Base-by-base conservation (phyloP, 495 filamentous ascomycete species). In the Lichina pygmaea region DNA sequence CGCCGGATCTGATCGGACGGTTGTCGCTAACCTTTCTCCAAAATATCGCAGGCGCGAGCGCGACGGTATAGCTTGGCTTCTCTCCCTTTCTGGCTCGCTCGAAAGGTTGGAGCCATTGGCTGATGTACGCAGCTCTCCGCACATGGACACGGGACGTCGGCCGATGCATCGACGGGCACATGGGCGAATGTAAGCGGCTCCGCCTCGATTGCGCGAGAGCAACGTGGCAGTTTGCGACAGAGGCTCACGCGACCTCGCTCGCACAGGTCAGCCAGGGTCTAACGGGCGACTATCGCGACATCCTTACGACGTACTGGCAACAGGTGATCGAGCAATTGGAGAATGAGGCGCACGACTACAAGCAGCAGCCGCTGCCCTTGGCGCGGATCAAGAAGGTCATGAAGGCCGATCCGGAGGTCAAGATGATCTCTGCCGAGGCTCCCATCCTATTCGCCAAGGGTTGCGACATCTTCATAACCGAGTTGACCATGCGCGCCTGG, bases 331-430 rank as follows among this genome's bases (percentile, higher is more conserved):
- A 75, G 48, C 81, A 92, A 55, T 73, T 97, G 45, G 89, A 97
- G 62, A 78, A 67, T 38, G 91, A 94, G 51, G 81, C 81, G 34
- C 89, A 97, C 59, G 91, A 97, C 58, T 97, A 93, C 65, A 97
- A 97, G 59, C 66, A 93, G 43, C 89, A 97, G 54, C 89, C 94
- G 59, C 65, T 97, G 33, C 89, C 89, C 2, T 68, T 97, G 42
- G 89, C 89, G 24, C 79, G 89, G 39, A 97, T 97, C 61, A 97
- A 95, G 69, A 97, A 97, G 58, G 89, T 97, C 52, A 97, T 97
- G 89, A 97, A 97, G 62, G 89, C 89, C 3, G 89, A 97, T 52
- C 89, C 89, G 1, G 89, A 97, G 51, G 89, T 97, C 43, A 97
- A 97, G 64, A 97, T 97, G 89, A 97, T 97, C 44, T 93, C 85